Base-by-base conservation (phyloP, 2,329 filamentous ascomycete species). In the Hymenotorrendiella dingleyae region DNA sequence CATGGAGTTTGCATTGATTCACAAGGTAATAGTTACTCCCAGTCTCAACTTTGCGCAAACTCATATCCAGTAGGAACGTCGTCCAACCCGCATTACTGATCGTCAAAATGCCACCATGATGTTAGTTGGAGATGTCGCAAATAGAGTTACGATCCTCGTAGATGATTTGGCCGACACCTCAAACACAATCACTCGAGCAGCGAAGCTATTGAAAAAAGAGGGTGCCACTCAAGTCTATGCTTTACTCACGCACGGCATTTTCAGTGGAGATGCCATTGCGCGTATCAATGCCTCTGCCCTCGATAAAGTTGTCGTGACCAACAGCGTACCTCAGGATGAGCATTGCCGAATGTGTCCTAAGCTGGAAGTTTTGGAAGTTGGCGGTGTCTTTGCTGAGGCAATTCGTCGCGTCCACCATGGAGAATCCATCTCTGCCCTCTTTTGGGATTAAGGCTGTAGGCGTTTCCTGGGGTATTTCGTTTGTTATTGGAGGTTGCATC, bases 331-430 rank as follows among this genome's bases (percentile, higher is more conserved):
- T 34, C 93, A 97, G 65, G 71, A 81, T 24, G 85, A 94, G 54
- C 85, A 97, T 67, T 72, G 80, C 60, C 73, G 71, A 50, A 65
- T 80, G 38, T 95, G 91, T 62, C 78, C 85, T 28, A 97, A 97
- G 70, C 71, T 98, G 39, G 89, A 95, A 64, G 85, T 96, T 37
- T 70, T 98, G 49, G 91, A 97, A 60, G 82, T 97, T 47, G 87
- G 88, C 41, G 83, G 86, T 54, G 82, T 96, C 45, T 96, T 97
- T 63, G 90, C 87, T 46, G 91, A 97, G 74, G 87, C 93, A 38
- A 96, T 97, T 56, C 85, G 93, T 50, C 81, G 93, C 50, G 91
- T 97, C 46, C 93, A 98, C 67, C 90, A 97, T 65, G 93, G 93
- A 58, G 93, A 98, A 70, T 95, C 88, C 60, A 95, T 98, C 67